These are phyloP conservation scores for Setaria viridis DNA, from an alignment of 202 grass and related monocot species.

Conservation along the genomic window DNA sequence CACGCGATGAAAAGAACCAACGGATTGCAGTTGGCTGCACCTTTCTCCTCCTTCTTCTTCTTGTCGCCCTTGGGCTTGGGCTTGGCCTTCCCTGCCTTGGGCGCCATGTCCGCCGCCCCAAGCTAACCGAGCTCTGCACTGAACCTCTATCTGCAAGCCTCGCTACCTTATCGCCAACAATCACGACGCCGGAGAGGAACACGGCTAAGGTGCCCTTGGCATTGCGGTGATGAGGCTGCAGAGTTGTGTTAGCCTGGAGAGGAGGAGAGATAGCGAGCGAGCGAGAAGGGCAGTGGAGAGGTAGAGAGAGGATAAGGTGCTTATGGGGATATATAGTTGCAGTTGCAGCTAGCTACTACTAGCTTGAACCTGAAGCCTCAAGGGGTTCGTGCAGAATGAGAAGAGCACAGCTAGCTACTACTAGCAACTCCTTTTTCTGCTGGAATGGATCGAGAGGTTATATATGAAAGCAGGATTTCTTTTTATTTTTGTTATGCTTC, in stretches of 20 bases:
- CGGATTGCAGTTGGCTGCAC: constrained; percentile 27
- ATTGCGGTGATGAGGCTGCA: constrained; percentile 37
- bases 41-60: constrained; percentile 99
- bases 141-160: background rate
- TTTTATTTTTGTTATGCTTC: background rate
- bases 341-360: background rate
- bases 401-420: constrained; percentile 33
- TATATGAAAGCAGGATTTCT: background rate
- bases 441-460: constrained; percentile 7
- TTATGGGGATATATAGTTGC: constrained; percentile 56
- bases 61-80: constrained; percentile 85
- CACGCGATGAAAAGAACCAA: background rate
- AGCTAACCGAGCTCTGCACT: background rate
- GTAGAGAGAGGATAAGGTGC: constrained; percentile 84
- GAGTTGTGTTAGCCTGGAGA: background rate
- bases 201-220: constrained; percentile 40
- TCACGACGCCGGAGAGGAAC: background rate
- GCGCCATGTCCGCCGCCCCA: constrained; percentile 66
- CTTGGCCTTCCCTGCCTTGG: constrained; percentile 86
- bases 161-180: constrained; percentile 1
- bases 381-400: constrained; percentile 26
- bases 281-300: constrained; percentile 32
- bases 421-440: background rate
- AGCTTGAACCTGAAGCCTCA: constrained; percentile 44
- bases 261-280: constrained; percentile 34